Percentiles rank a stretch among this genome's conserved stretches.
These are phyloP conservation scores for Tylopilus balloui DNA, from an alignment of 768 basidiomycete species.

Conservation along the genomic window DNA sequence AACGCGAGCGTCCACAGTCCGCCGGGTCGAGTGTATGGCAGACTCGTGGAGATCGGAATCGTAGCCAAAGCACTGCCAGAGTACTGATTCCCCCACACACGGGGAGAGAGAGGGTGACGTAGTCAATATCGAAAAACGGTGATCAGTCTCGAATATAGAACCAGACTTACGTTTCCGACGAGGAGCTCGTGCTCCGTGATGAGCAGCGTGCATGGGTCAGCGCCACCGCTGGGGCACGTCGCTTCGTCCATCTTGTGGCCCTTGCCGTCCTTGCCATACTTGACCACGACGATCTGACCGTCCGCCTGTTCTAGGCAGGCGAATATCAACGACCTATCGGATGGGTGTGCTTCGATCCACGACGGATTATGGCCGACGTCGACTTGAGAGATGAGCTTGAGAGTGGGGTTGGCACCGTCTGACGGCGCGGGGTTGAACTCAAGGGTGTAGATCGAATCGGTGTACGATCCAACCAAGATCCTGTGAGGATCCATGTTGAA, in stretches of 20 bases:
- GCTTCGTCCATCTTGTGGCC: conserved; percentile 41
- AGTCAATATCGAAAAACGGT: neutral
- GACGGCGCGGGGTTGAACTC: conserved; percentile 57
- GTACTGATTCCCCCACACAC: conserved; percentile 50
- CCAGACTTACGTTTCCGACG: conserved; percentile 63
- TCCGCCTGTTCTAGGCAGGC: conserved; percentile 62
- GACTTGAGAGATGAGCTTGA: conserved; percentile 43
- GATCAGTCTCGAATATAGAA: neutral
- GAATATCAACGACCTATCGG: conserved; percentile 54
- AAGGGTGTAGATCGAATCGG: conserved; percentile 58
- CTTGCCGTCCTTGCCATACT: conserved; percentile 48
- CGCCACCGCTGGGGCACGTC: conserved; percentile 46
- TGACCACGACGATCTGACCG: conserved; percentile 60
- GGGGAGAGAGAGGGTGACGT: neutral
- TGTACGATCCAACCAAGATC: conserved; percentile 65
- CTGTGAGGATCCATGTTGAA: conserved; percentile 18
- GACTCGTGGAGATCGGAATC: conserved; percentile 48
- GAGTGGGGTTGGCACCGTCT: conserved; percentile 45
- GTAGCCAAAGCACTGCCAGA: conserved; percentile 55
- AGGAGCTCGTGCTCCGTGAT: conserved; percentile 56
- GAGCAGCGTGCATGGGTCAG: conserved; percentile 60
- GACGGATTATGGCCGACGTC: conserved; percentile 63
- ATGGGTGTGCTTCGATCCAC: conserved; percentile 66
- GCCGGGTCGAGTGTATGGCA: conserved; percentile 41
- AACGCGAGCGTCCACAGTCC: conserved; percentile 34